Conservation (phyloP, 2,329 filamentous ascomycete species). For the Diaporthe citri region DNA sequence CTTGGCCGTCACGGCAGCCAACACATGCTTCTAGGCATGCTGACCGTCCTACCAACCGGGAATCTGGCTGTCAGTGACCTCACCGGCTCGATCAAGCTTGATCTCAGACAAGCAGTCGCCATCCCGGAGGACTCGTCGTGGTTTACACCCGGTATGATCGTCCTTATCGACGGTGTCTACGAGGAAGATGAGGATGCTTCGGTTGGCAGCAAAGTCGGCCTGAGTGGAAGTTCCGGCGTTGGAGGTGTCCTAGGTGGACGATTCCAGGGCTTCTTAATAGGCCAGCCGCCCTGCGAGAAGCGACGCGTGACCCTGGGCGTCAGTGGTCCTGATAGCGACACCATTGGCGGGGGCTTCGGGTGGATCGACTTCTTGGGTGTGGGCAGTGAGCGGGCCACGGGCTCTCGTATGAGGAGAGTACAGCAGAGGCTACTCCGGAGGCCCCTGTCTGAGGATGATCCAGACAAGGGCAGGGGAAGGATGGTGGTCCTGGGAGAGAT, state of each 20-base stretch:
- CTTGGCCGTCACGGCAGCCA: slow-evolving; percentile 84
- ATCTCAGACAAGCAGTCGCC: slow-evolving; percentile 82
- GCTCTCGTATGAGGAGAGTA: slow-evolving; percentile 84
- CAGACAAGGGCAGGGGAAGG: slow-evolving; percentile 58
- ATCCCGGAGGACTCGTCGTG: slow-evolving; percentile 90
- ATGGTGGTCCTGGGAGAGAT: slow-evolving; percentile 87
- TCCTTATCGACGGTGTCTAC: slow-evolving; percentile 95
- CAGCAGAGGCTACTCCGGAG: slow-evolving; percentile 75
- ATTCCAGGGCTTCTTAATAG: slow-evolving; percentile 91
- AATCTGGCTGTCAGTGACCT: slow-evolving; percentile 86
- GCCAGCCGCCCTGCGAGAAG: slow-evolving; percentile 91
- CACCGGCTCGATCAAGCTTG: slow-evolving; percentile 87
- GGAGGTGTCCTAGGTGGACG: slow-evolving; percentile 93
- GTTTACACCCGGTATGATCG: slow-evolving; percentile 96
- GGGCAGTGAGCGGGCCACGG: slow-evolving; percentile 88
- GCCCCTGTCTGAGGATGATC: slow-evolving; percentile 49
- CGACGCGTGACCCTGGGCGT: slow-evolving; percentile 83
- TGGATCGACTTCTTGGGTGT: slow-evolving; percentile 98
- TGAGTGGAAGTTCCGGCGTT: slow-evolving; percentile 84
- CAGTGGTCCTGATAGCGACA: slow-evolving; percentile 69
- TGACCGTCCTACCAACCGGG: slow-evolving; percentile 85
- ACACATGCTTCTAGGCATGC: slow-evolving; percentile 88
- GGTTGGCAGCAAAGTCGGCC: slow-evolving; percentile 64
- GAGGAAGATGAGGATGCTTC: slow-evolving; percentile 86
- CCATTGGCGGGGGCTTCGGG: slow-evolving; percentile 85